Base-by-base conservation (phyloP, 169 alveolate species). In the Ichthyophthirius multifiliis region DNA sequence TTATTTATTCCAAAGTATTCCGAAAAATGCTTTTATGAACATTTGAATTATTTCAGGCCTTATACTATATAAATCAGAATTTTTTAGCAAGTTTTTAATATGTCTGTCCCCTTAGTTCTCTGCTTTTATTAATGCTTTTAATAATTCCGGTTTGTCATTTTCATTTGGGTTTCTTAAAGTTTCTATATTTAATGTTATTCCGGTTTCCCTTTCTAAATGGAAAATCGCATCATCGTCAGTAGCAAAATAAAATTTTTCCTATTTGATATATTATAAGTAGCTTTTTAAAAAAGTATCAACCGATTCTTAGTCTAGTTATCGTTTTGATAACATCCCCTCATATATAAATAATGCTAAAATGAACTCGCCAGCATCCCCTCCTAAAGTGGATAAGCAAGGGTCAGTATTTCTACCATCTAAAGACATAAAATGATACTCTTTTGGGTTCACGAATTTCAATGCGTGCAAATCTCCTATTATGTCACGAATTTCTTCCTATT, bases 331-430 rank as follows among this genome's bases (percentile, higher is more conserved):
- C 65, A 77, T 30, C 32, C 82, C 83, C 71, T 86, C 91, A 76
- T 86, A 86, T 12, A 86, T 81, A 30, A 65, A 62, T 27, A 86
- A 64, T 5, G 86, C 91, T 39, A 86, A 71, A 15, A 82, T 43
- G 39, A 86, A 86, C 55, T 82, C 88, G 20, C 91, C 91, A 43
- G 83, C 55, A 76, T 86, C 91, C 15, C 91, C 91, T 9, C 91
- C 91, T 0, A 84, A 84, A 27, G 91, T 73, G 12, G 85, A 83
- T 18, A 86, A 73, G 1, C 65, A 46, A 35, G 74, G 74, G 20
- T 75, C 75, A 18, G 77, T 80, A 31, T 43, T 82, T 71, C 91
- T 81, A 65, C 91, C 91, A 67, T 86, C 91, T 37, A 82, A 31
- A 67, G 88, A 82, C 62, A 78, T 63, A 76, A 81, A 86, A 44